phyloP scores from a whole-genome alignment of 2,329 filamentous ascomycete genomes.

The Ceratocystiopsis minuta region DNA sequence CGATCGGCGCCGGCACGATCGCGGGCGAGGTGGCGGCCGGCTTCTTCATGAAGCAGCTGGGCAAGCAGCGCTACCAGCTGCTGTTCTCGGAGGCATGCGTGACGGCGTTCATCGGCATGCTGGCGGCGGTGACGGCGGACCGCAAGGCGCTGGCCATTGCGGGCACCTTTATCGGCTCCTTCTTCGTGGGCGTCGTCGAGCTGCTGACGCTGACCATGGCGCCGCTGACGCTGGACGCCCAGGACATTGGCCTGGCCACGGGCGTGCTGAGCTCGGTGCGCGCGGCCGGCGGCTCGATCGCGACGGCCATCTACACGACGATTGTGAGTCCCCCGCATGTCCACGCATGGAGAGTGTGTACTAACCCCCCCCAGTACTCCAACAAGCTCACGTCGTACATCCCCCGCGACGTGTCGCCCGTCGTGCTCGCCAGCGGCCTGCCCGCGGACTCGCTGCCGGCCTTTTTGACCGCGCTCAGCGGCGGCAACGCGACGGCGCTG shows the following conservation, averaged over 20 bases:
- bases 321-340: not conserved
- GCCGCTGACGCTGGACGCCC: slow-evolving; percentile 2
- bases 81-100: not conserved
- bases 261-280: slow-evolving; percentile 2
- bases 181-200: slow-evolving; percentile 6
- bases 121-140: not conserved
- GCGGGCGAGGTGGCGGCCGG: slow-evolving; percentile 3
- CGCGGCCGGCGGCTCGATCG: slow-evolving; percentile 1
- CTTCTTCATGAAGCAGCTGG: slow-evolving; percentile 1
- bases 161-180: slow-evolving; percentile 2
- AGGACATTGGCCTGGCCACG: slow-evolving; percentile 4
- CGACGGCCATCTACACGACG: slow-evolving; percentile 3
- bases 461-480: not conserved
- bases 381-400: slow-evolving; percentile 1
- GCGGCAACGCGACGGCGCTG: slow-evolving; percentile 1
- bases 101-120: slow-evolving; percentile 1
- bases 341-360: no score
- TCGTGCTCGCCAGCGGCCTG: not conserved
- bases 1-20: slow-evolving; percentile 2
- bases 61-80: slow-evolving; percentile 3
- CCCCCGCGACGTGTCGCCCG: not conserved
- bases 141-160: slow-evolving; percentile 3
- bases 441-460: not conserved
- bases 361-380: not conserved
- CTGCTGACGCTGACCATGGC: slow-evolving; percentile 3